phyloP scores from a whole-genome alignment of 2,329 filamentous ascomycete species.

The Elsinoe necatrix region DNA sequence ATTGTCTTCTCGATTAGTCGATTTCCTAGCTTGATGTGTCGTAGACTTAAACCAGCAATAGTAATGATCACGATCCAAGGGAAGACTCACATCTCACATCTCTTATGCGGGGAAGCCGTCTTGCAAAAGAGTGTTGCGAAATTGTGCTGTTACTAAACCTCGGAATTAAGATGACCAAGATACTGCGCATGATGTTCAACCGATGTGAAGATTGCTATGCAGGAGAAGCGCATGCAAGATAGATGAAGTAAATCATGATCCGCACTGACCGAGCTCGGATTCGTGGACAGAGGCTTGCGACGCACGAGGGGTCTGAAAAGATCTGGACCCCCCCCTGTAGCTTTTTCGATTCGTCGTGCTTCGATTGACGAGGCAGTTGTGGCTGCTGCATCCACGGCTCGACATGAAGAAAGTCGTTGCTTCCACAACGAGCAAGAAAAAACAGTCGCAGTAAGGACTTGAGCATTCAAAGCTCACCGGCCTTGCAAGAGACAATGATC shows the following conservation, averaged over 20 bases:
- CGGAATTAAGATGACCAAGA: background rate
- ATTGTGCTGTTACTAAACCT: background rate
- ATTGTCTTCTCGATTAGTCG: too few species aligned
- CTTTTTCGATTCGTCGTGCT: background rate
- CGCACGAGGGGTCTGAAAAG: background rate
- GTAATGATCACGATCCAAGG: too few species aligned
- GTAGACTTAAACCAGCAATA: too few species aligned
- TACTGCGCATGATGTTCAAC: background rate
- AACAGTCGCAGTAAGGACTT: background rate
- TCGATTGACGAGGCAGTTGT: background rate
- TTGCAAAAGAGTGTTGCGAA: too few species aligned
- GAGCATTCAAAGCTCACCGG: too few species aligned
- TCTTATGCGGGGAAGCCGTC: too few species aligned
- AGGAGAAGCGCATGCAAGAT: constrained; percentile 10
- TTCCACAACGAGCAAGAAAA: background rate
- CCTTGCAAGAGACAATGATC: background rate
- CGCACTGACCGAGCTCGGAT: background rate
- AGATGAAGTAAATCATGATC: constrained; percentile 14
- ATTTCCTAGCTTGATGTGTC: too few species aligned
- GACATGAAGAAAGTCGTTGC: background rate
- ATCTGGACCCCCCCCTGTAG: background rate
- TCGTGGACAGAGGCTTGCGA: background rate
- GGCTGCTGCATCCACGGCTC: background rate
- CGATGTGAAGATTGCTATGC: background rate
- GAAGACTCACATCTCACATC: too few species aligned